Base-by-base conservation (phyloP, 257 asterid species). In the Oldenlandia corymbosa region DNA sequence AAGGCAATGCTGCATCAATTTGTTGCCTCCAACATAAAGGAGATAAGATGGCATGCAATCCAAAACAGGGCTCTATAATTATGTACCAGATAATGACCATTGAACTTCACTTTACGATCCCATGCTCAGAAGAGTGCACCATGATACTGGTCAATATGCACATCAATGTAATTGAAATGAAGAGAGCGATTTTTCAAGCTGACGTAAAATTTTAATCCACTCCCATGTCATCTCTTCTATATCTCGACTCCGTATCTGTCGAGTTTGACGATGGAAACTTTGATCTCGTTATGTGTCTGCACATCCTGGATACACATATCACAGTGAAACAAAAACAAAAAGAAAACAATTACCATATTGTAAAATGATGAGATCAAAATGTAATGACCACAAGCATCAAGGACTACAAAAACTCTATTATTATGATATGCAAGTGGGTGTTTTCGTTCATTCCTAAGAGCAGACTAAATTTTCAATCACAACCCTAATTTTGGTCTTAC, bases 221-320 rank as follows among this genome's bases (percentile, higher is more conserved):
- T 28, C 74, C 60, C 85, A 76, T 82, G 48, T 75, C 86, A 58
- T 82, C 90, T 73, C 74, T 65, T 69, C 71, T 64, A 51, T 72
- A 69, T 69, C 83, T 76, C 18, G 69, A 47, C 49, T 74, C 83
- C 13, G 77, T 65, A 45, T 74, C 90, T 31, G 59, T 36, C 37
- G 88, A 68, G 23, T 62, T 70, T 46, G 66, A 67, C 23, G 84
- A 61, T 0, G 81, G 60, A 1, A 79, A 67, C 81, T 80, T 80
- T 70, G 81, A 65, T 57, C 75, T 78, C 66, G 65, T 51, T 72
- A 70, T 69, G 42, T 76, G 84, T 64, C 76, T 86, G 85, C 79
- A 88, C 81, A 76, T 73, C 94, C 98, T 91, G 94, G 74, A 81
- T n/a, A 79, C 31, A 59, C 51, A 68, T 27, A 37, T 27, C 31